phyloP scores from a whole-genome alignment of 768 basidiomycete genomes.

The Lactifluus volemus region DNA sequence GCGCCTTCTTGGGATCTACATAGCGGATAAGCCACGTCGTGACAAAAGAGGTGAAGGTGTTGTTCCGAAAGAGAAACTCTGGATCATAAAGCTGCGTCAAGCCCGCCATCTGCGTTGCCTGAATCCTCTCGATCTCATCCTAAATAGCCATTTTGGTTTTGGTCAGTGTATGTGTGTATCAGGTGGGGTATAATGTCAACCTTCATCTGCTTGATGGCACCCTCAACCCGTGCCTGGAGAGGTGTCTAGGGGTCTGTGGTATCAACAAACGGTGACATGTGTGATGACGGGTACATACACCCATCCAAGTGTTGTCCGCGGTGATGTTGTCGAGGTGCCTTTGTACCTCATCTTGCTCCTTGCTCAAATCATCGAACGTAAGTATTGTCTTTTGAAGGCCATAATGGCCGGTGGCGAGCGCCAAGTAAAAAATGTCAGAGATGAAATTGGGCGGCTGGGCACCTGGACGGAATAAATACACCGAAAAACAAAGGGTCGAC shows the following conservation, averaged over 20 bases:
- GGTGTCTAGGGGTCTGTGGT: constrained; percentile 42
- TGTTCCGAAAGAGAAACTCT: constrained; percentile 66
- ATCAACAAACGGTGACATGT: neutral
- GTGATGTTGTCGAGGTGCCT: constrained; percentile 68
- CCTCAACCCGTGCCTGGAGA: constrained; percentile 67
- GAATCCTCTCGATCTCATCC: constrained; percentile 62
- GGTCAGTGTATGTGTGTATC: neutral
- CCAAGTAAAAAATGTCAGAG: constrained; percentile 88
- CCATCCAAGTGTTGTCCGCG: constrained; percentile 75
- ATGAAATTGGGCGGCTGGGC: constrained; percentile 83
- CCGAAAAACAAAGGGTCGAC: neutral
- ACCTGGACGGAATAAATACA: constrained; percentile 22
- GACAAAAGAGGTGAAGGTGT: constrained; percentile 81
- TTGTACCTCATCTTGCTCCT: constrained; percentile 69
- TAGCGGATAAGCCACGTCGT: constrained; percentile 91
- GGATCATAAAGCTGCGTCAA: constrained; percentile 84
- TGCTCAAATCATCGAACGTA: constrained; percentile 60
- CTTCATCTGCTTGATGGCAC: constrained; percentile 70
- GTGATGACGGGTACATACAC: constrained; percentile 38
- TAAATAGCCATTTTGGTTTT: constrained; percentile 24
- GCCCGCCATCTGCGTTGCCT: constrained; percentile 68
- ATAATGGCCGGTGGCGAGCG: constrained; percentile 81
- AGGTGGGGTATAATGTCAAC: neutral
- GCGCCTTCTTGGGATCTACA: constrained; percentile 70
- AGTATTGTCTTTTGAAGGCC: constrained; percentile 79